Evolutionary conservation across 306 rosid species (phyloP).

Genomic region (Cicer pinnatifidum): DNA sequence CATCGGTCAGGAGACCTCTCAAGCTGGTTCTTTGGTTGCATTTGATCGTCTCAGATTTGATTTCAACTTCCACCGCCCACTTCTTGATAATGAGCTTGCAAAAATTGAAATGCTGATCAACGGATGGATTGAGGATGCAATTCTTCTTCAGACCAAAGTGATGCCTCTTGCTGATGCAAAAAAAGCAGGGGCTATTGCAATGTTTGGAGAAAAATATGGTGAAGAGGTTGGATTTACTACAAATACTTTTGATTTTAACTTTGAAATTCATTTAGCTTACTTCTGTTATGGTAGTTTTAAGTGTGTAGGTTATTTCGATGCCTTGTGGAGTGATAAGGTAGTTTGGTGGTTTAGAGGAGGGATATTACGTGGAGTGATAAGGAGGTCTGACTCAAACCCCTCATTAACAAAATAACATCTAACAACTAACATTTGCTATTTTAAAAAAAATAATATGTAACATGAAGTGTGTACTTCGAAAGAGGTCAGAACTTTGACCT

Average conservation of each 20-base stretch:
- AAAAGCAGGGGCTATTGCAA: conserved; percentile 89
- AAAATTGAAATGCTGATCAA: conserved; percentile 78
- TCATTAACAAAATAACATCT: too few species aligned
- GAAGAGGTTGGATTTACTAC: conserved; percentile 69
- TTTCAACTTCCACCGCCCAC: conserved; percentile 86
- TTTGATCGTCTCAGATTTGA: conserved; percentile 96
- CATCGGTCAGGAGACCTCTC: conserved; percentile 90
- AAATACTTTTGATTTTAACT: conserved; percentile 35
- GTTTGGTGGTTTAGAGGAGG: too few species aligned
- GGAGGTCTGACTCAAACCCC: too few species aligned
- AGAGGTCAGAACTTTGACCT: conserved; percentile 24
- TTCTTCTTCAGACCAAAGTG: conserved; percentile 79
- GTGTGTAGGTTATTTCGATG: conserved; percentile 6
- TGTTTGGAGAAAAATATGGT: conserved; percentile 97
- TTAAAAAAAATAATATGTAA: background rate
- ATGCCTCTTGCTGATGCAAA: conserved; percentile 90
- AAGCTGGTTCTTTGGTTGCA: conserved; percentile 96
- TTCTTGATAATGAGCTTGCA: conserved; percentile 67
- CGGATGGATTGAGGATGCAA: conserved; percentile 79
- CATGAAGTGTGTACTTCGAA: conserved; percentile 27
- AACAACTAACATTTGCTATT: too few species aligned
- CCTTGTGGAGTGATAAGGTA: too few species aligned
- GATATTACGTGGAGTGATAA: too few species aligned
- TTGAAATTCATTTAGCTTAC: conserved; percentile 34
- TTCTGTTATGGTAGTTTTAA: conserved; percentile 29